These are phyloP conservation scores for Colletotrichum magnum DNA, from an alignment of 2,329 filamentous ascomycete species.

Conservation along the genomic window DNA sequence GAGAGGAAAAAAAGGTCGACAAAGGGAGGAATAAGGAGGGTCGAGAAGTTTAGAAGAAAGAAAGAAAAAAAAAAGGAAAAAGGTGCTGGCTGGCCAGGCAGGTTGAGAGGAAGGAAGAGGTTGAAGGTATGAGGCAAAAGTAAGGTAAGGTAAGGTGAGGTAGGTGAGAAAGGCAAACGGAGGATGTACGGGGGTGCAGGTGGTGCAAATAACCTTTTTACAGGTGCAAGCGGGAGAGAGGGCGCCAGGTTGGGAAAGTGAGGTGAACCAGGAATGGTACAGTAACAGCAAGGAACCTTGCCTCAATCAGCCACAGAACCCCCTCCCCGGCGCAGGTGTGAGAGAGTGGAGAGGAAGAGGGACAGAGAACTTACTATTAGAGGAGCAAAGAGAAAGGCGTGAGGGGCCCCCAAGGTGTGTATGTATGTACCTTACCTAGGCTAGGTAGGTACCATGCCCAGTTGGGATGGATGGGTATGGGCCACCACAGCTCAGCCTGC, in stretches of 20 bases:
- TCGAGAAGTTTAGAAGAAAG: slow-evolving; percentile 27
- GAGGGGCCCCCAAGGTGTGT: no score
- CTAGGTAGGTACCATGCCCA: no score
- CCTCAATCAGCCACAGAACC: background rate
- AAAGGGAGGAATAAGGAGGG: slow-evolving; percentile 42
- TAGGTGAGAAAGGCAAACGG: slow-evolving; percentile 23
- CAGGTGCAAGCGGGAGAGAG: slow-evolving; percentile 54
- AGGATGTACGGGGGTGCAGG: slow-evolving; percentile 39
- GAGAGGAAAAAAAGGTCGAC: slow-evolving; percentile 22
- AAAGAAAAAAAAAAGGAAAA: slow-evolving; percentile 41
- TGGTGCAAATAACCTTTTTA: slow-evolving; percentile 55
- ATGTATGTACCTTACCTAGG: no score
- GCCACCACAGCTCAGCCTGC: no score
- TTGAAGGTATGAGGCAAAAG: slow-evolving; percentile 17
- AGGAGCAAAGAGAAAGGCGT: background rate
- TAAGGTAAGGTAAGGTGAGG: slow-evolving; percentile 30
- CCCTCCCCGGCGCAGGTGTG: no score
- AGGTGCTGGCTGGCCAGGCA: slow-evolving; percentile 40
- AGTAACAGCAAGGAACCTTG: slow-evolving; percentile 3
- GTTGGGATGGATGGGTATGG: no score
- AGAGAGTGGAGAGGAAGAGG: background rate
- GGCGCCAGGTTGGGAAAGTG: slow-evolving; percentile 50
- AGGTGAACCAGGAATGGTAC: slow-evolving; percentile 4
- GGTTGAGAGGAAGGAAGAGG: slow-evolving; percentile 38
- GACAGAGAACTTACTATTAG: background rate